Evolutionary conservation across 2,329 filamentous ascomycete genomes (phyloP).

Genomic region (Epichloe gansuensis): DNA sequence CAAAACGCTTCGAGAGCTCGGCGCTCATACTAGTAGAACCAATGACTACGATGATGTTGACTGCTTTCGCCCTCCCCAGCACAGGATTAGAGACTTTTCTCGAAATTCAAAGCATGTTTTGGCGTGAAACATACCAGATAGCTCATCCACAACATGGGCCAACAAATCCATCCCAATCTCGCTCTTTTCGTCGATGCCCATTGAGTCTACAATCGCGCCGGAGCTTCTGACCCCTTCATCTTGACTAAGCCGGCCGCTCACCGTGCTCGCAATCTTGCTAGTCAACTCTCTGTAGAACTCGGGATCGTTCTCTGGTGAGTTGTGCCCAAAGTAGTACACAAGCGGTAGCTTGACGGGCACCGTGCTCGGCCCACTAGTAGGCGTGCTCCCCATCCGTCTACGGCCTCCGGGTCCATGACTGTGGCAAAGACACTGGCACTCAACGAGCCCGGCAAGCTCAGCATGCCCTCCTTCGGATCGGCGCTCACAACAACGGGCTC

Average conservation of each 20-base stretch:
- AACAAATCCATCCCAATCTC: slow-evolving; percentile 64
- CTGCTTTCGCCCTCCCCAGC: slow-evolving; percentile 22
- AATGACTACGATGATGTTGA: slow-evolving; percentile 72
- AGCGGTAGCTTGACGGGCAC: slow-evolving; percentile 87
- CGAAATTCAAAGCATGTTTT: neutral
- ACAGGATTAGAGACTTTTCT: neutral
- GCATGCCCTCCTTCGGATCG: slow-evolving; percentile 68
- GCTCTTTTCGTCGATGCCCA: slow-evolving; percentile 54
- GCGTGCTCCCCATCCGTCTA: slow-evolving; percentile 79
- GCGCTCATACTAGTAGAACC: slow-evolving; percentile 67
- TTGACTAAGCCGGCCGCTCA: slow-evolving; percentile 64
- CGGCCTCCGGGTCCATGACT: slow-evolving; percentile 66
- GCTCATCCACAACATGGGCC: slow-evolving; percentile 56
- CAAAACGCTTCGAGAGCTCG: slow-evolving; percentile 61
- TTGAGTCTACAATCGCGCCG: slow-evolving; percentile 79
- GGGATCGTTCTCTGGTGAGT: slow-evolving; percentile 59
- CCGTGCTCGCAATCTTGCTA: slow-evolving; percentile 65
- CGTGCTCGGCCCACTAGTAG: slow-evolving; percentile 77
- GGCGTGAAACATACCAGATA: slow-evolving; percentile 28
- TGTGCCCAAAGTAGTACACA: slow-evolving; percentile 76
- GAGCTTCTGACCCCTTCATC: slow-evolving; percentile 58
- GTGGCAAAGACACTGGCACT: slow-evolving; percentile 80
- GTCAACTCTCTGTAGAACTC: slow-evolving; percentile 62
- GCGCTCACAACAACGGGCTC: slow-evolving; percentile 77
- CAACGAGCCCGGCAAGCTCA: slow-evolving; percentile 68